Base-by-base conservation (phyloP, 169 alveolate genomes). In the Babesia sp. region DNA sequence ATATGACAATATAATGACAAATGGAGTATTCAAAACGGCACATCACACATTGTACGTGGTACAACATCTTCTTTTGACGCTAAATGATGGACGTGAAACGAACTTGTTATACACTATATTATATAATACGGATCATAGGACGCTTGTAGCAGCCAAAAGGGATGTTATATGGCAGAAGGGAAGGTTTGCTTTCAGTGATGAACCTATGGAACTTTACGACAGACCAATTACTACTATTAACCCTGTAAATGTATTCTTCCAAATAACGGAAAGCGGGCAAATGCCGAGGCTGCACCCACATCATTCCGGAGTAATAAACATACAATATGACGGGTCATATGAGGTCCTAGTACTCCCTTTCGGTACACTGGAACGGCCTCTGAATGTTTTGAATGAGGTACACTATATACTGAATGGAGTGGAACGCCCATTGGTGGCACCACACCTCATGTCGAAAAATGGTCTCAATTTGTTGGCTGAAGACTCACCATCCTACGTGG, bases 381-480 rank as follows among this genome's bases (percentile, higher is more conserved):
- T 31, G 4, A 29, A 64, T 46, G 39, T 29, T 2, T 29, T 64
- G 31, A 50, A 50, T n/a, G 51, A 26, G 14, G 74, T 64, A 20
- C 54, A 64, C n/a, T 64, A 48, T 22, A 26, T 24, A 34, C 37
- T 12, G 22, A 36, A 37, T 36, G 74, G 48, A 12, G 24, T 33
- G 14, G 5, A 24, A 1, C 50, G 31, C 6, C 3, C 74, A 22
- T 46, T 64, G 34, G 74, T 64, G 12, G 37, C 48, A 29, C 74
- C 74, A 12, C 29, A 5, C 63, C 29, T 64, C 46, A 16, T 12
- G 24, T 64, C 74, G 9, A 48, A 1, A 26, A 36, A 11, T 0
- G 74, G 74, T 24, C 5, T 64, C 5, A 46, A 64, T 61, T 22
- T 64, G 42, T 2, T 64, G 33, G 51, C 74, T n/a, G 74, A 50